Evolutionary conservation across 805 yeast genomes (phyloP).

Genomic region (Phaffomyces opuntiae): DNA sequence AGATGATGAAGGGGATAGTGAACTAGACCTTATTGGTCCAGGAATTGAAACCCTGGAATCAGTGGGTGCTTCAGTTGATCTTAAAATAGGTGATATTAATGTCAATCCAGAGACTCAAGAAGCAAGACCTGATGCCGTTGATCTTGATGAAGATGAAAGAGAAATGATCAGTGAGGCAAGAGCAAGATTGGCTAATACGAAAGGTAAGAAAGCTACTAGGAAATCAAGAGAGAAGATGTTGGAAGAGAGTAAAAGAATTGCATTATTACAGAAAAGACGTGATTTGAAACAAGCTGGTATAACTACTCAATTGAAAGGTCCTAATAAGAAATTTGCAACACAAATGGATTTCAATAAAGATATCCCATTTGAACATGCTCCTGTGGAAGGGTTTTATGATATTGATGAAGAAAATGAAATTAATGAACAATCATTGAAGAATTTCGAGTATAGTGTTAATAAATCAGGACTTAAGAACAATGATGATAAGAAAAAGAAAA

Average conservation of each 20-base stretch:
- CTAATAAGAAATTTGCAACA: constrained; percentile 45
- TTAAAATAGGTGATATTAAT: constrained; percentile 51
- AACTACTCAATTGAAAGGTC: constrained; percentile 39
- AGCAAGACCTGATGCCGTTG: constrained; percentile 74
- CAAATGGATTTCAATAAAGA: constrained; percentile 81
- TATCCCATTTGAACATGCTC: constrained; percentile 69
- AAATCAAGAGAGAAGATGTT: constrained; percentile 80
- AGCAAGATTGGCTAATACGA: constrained; percentile 85
- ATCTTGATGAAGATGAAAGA: constrained; percentile 77
- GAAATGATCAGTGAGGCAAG: constrained; percentile 95
- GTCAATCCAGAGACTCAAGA: constrained; percentile 70
- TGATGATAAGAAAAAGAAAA: constrained; percentile 26
- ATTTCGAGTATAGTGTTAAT: constrained; percentile 39
- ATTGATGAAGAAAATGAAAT: constrained; percentile 47
- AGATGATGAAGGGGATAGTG: constrained; percentile 33
- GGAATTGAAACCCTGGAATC: constrained; percentile 41
- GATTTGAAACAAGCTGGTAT: constrained; percentile 79
- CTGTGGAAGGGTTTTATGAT: constrained; percentile 64
- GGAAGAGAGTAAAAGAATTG: constrained; percentile 69
- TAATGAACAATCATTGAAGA: constrained; percentile 31
- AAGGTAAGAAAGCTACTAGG: constrained; percentile 90
- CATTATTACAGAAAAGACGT: constrained; percentile 71
- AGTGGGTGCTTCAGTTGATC: constrained; percentile 29
- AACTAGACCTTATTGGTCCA: constrained; percentile 40
- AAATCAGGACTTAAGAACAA: constrained; percentile 37